A percentile compares a stretch with the other conserved stretches of the same genome.
Conservation (phyloP, 306 rosid genomes). For the Trifolium fragiferum region DNA sequence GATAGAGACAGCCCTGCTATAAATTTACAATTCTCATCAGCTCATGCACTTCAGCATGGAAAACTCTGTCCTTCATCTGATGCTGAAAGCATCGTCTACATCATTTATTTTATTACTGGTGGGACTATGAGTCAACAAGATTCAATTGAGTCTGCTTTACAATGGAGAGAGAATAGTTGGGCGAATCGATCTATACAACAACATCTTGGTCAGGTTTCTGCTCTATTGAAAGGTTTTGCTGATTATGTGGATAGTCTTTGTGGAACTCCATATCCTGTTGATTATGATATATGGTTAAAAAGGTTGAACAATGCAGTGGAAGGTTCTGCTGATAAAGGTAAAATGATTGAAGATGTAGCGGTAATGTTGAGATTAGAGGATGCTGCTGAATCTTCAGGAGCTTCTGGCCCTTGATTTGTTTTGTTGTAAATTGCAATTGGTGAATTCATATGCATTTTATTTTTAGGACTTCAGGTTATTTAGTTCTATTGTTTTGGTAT, state of each 20-base stretch:
- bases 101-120: constrained; percentile 67
- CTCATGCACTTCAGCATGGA: constrained; percentile 93
- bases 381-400: constrained; percentile 83
- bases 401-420: constrained; percentile 61
- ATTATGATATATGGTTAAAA: constrained; percentile 85
- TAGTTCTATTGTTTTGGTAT: constrained; percentile 38
- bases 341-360: constrained; percentile 75
- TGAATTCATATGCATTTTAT: constrained; percentile 47
- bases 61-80: constrained; percentile 95
- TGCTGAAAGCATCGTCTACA: constrained; percentile 86
- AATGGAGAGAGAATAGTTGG: constrained; percentile 94
- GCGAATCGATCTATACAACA: constrained; percentile 72
- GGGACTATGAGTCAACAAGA: constrained; percentile 76
- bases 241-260: constrained; percentile 94
- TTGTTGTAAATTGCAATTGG: constrained; percentile 47
- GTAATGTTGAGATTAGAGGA: constrained; percentile 66
- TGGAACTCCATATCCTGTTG: constrained; percentile 88
- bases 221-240: constrained; percentile 88
- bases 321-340: constrained; percentile 68
- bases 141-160: constrained; percentile 90
- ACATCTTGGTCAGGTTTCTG: constrained; percentile 78
- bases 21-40: constrained; percentile 84
- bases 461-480: constrained; percentile 40
- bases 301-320: constrained; percentile 78
- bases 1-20: constrained; percentile 91